phyloP scores from a whole-genome alignment of 352 stramenopile genomes.

The Phytopythium ostracodes region DNA sequence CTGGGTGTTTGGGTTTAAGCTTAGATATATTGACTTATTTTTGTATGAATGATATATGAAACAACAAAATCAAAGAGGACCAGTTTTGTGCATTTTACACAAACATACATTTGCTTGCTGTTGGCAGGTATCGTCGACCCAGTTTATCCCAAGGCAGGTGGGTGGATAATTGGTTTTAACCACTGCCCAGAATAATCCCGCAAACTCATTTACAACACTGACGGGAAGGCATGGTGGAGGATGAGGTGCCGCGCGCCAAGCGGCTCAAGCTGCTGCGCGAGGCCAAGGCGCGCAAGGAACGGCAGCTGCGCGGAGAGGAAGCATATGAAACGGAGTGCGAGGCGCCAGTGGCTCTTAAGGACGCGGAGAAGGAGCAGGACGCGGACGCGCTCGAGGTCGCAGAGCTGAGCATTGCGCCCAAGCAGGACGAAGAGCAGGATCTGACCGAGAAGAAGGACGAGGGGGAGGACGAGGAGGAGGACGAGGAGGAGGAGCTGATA shows the following conservation, averaged over 20 bases:
- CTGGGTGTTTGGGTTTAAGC: too few species aligned
- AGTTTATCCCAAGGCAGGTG: too few species aligned
- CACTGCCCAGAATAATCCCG: too few species aligned
- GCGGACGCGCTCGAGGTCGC: conserved; percentile 17
- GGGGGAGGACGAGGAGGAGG: conserved; percentile 42
- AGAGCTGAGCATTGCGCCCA: background rate
- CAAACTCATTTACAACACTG: too few species aligned
- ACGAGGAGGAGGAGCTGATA: conserved; percentile 64
- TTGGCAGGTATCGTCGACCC: too few species aligned
- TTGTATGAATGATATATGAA: too few species aligned
- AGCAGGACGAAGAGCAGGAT: conserved; percentile 18
- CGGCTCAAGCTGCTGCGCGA: conserved; percentile 82
- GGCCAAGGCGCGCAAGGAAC: conserved; percentile 76
- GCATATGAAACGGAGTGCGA: conserved; percentile 10
- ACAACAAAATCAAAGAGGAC: too few species aligned
- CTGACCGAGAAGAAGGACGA: conserved; percentile 31
- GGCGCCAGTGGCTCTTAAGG: conserved; percentile 11
- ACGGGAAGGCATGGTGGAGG: conserved; percentile 29
- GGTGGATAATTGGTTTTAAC: too few species aligned
- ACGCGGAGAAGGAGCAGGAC: conserved; percentile 10
- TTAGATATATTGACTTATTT: too few species aligned
- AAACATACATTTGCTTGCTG: too few species aligned
- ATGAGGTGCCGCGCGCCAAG: conserved; percentile 75
- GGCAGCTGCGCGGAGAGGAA: conserved; percentile 25
- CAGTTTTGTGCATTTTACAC: too few species aligned